Conservation (phyloP, 352 stramenopile genomes). For the Globisporangium alternatum region DNA sequence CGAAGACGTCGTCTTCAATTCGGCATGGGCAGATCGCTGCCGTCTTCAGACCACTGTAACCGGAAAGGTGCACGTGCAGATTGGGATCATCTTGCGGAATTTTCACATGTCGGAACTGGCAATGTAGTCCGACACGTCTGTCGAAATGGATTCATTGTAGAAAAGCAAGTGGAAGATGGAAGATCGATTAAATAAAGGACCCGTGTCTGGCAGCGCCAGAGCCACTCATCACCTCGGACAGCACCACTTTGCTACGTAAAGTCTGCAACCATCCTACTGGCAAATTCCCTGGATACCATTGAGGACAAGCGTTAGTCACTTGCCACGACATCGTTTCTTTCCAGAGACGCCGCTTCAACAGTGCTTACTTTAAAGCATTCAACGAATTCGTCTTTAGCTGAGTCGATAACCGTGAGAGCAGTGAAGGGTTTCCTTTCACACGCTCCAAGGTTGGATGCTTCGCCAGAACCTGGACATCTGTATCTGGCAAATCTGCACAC, state of each 20-base stretch:
- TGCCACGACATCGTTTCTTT: background rate
- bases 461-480: conserved; percentile 15
- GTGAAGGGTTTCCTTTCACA: conserved; percentile 31
- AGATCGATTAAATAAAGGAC: conserved; percentile 3
- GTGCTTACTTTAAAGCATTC: conserved; percentile 18
- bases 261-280: conserved; percentile 7
- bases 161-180: background rate
- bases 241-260: background rate
- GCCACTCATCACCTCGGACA: background rate
- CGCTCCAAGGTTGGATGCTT: conserved; percentile 28
- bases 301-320: conserved; percentile 8
- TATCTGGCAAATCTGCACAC: conserved; percentile 21
- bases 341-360: background rate
- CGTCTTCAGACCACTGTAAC: conserved; percentile 63
- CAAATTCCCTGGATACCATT: conserved; percentile 18
- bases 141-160: conserved; percentile 1
- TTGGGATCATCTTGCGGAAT: conserved; percentile 53
- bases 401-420: conserved; percentile 20
- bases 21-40: conserved; percentile 56
- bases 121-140: conserved; percentile 19
- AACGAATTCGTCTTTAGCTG: conserved; percentile 19
- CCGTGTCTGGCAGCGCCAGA: background rate
- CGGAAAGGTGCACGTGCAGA: conserved; percentile 41
- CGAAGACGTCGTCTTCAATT: conserved; percentile 57
- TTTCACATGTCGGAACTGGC: conserved; percentile 26